Conservation (phyloP, 202 grass and related monocot genomes). For the Carex sylvatica region DNA sequence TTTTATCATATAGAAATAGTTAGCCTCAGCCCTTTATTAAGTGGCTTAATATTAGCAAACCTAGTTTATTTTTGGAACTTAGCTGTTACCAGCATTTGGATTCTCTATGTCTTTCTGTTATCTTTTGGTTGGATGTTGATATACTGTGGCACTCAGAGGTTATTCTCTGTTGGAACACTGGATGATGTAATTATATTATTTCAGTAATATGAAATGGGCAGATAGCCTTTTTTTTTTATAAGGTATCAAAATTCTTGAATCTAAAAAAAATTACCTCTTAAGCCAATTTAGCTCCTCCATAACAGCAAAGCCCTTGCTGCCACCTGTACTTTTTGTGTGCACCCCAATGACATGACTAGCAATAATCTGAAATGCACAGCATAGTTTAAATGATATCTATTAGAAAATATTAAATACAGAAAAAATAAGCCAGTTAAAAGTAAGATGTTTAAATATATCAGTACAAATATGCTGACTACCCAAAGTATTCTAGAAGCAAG, state of each 20-base stretch:
- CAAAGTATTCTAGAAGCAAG: neutral
- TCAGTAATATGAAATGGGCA: no score
- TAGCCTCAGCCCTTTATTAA: no score
- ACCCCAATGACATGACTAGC: slow-evolving; percentile 94
- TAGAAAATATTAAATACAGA: neutral
- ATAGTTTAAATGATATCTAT: neutral
- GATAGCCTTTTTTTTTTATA: no score
- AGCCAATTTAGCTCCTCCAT: slow-evolving; percentile 94
- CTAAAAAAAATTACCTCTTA: slow-evolving; percentile 51
- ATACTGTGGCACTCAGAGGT: no score
- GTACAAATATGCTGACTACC: neutral
- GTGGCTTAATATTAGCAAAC: no score
- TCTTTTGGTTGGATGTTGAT: no score
- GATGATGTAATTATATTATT: no score
- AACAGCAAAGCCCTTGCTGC: slow-evolving; percentile 48
- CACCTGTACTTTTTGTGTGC: slow-evolving; percentile 78
- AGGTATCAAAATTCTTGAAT: neutral
- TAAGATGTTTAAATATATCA: neutral
- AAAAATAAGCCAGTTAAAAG: neutral
- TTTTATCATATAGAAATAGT: no score
- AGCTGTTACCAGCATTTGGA: no score
- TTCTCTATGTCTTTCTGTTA: no score
- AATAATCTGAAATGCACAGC: slow-evolving; percentile 26
- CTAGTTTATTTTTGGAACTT: no score
- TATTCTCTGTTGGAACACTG: no score